A percentile compares a stretch with the other conserved stretches of the same genome.
Evolutionary conservation across 257 asterid genomes (phyloP).

Genomic region (Ocimum tenuiflorum): DNA sequence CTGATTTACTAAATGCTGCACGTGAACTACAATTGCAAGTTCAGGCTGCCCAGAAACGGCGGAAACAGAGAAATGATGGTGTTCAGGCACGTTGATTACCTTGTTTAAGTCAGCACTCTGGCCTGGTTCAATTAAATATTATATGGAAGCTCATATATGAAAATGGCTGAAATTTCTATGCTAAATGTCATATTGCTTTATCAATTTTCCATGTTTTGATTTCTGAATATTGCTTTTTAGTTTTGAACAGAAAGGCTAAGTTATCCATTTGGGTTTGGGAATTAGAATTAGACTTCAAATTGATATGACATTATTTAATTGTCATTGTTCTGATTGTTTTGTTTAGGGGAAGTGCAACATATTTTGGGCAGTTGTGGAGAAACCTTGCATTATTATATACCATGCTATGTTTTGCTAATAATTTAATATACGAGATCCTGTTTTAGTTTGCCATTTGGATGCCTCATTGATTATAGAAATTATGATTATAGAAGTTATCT

Average conservation of each 20-base stretch:
- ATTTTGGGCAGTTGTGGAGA: background rate
- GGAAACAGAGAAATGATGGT: slow-evolving; percentile 92
- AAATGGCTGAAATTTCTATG: slow-evolving; percentile 2
- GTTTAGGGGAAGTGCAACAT: background rate
- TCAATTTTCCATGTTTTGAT: background rate
- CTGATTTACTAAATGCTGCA: slow-evolving; percentile 80
- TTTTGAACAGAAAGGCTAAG: slow-evolving; percentile 1
- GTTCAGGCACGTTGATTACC: slow-evolving; percentile 60
- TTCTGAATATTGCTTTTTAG: too few species aligned
- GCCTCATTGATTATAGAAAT: background rate
- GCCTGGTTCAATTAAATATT: background rate
- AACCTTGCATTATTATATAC: background rate
- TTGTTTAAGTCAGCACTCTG: slow-evolving; percentile 9
- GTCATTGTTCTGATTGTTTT: background rate
- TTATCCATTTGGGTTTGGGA: background rate
- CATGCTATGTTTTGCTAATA: slow-evolving; percentile 5
- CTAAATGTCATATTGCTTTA: background rate
- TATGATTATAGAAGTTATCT: slow-evolving; percentile 7
- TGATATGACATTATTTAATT: background rate
- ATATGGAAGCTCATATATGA: background rate
- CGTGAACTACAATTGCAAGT: slow-evolving; percentile 91
- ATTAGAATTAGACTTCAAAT: background rate
- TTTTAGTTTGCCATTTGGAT: slow-evolving; percentile 5
- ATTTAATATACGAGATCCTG: background rate
- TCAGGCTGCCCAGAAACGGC: slow-evolving; percentile 83